Conservation (phyloP, 73 alveolate genomes). For the Stentor coeruleus region DNA sequence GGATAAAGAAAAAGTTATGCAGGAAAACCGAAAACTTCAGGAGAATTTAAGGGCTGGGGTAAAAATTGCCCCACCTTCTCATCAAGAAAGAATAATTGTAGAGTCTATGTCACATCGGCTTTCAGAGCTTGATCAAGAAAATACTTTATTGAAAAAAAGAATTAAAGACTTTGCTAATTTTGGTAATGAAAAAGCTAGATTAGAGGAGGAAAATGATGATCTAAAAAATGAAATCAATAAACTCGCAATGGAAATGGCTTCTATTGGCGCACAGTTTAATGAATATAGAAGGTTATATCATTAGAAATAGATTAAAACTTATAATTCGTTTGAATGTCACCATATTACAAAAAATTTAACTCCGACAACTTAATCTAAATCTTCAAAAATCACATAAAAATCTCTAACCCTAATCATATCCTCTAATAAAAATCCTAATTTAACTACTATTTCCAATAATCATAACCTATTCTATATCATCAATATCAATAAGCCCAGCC, state of each 20-base stretch:
- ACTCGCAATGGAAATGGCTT: constrained; percentile 14
- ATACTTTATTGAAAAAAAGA: not conserved
- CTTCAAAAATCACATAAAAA: no score
- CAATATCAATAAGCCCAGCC: not conserved
- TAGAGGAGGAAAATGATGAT: constrained; percentile 9
- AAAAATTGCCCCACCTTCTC: not conserved
- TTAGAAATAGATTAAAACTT: no score
- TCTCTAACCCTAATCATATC: no score
- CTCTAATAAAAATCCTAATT: no score
- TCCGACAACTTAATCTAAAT: no score
- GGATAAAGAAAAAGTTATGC: constrained; percentile 19
- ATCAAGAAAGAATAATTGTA: constrained; percentile 4
- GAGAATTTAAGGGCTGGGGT: not conserved
- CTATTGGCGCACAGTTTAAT: not conserved
- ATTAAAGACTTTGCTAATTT: not conserved
- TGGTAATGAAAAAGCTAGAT: not conserved
- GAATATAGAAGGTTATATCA: not conserved
- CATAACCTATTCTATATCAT: constrained; percentile 24
- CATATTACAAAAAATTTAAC: no score
- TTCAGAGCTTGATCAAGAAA: not conserved
- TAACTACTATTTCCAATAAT: no score
- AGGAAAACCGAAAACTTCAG: not conserved
- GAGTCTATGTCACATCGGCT: not conserved
- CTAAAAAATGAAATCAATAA: not conserved
- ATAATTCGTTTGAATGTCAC: no score